Base-by-base conservation (phyloP, 192 early-diverging fungal genomes). In the Rhizoclosmatium globosum region DNA sequence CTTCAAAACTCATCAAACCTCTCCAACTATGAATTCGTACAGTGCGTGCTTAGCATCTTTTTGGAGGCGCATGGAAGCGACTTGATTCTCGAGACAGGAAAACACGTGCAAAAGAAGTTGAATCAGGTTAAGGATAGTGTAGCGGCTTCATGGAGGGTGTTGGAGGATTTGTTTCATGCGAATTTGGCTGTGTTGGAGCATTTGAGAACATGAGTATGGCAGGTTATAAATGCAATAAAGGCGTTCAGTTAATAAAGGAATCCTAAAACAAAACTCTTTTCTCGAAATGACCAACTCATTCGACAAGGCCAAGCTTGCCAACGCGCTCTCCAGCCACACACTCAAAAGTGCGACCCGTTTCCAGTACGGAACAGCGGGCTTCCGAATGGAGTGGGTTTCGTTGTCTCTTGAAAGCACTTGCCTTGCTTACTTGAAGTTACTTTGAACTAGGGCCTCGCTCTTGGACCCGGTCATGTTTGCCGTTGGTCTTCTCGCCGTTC, bases 331-430 rank as follows among this genome's bases (percentile, higher is more conserved):
- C 75, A n/a, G 45, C 4, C 75, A 77, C 50, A 4, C 23, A 4
- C 65, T 68, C 47, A 65, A 46, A 11, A 43, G 41, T 13, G n/a
- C 9, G n/a, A 68, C 75, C 7, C 64, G 38, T 41, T 65, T 77
- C 75, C 50, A 47, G 47, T 99, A 99, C 84, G 98, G 98, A 74
- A 99, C 98, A 0, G 98, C 98, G 11, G 98, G 98, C 19, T 97
- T 99, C 91, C 93, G 98, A 74, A 96, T 94, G 87, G 92, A 93
- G 92, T 93, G 83, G 58, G 77, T 44, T 15, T 0, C 13, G 11
- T 61, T n/a, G 13, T 4, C 21, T 43, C 47, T 79, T 59, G 15
- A 41, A 68, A 68, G 9, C 66, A 68, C 21, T 11, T 31, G 0
- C 31, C 31, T 31, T 31, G 46, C 4, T 45, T 47, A 68, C 9